Conservation (phyloP, 805 yeast genomes). For the Barnettozyma siamensis region DNA sequence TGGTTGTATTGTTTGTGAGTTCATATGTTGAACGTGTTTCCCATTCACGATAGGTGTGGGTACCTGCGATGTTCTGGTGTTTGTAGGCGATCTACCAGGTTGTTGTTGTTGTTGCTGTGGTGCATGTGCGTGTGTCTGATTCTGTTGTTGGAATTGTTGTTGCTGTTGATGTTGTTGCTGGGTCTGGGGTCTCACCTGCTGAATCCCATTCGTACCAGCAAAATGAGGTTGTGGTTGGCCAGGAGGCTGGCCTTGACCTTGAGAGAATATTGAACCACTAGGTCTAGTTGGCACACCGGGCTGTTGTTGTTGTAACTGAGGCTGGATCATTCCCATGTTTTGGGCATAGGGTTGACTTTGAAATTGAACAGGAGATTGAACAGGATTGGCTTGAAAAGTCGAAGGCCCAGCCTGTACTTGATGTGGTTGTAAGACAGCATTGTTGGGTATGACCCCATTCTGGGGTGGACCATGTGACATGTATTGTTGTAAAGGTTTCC, state of each 20-base stretch:
- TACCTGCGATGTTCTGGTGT: conserved; percentile 19
- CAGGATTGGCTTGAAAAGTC: conserved; percentile 11
- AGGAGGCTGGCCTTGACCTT: no score
- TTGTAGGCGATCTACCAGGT: conserved; percentile 10
- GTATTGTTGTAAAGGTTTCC: conserved; percentile 9
- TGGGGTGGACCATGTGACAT: conserved; percentile 17
- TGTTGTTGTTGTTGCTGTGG: conserved; percentile 8
- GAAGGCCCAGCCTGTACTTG: conserved; percentile 5
- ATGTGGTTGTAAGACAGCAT: conserved; percentile 3
- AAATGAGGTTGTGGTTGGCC: not conserved
- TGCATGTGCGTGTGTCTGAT: conserved; percentile 4
- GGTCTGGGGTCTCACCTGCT: conserved; percentile 6
- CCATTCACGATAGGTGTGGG: conserved; percentile 14
- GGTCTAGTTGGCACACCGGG: not conserved
- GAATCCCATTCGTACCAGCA: no score
- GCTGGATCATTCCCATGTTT: conserved; percentile 1
- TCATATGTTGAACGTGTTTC: not conserved
- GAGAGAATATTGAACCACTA: no score
- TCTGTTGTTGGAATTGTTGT: conserved; percentile 8
- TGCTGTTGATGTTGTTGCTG: conserved; percentile 4
- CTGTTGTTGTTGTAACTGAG: conserved; percentile 4
- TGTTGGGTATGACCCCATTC: conserved; percentile 10
- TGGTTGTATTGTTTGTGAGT: not conserved
- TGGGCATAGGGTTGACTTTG: conserved; percentile 1
- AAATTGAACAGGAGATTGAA: conserved; percentile 1